A percentile compares a stretch with the other conserved stretches of the same genome.
These are phyloP conservation scores for Wickerhamiella kurtzmanii DNA, from an alignment of 805 yeast genomes.

Conservation along the genomic window DNA sequence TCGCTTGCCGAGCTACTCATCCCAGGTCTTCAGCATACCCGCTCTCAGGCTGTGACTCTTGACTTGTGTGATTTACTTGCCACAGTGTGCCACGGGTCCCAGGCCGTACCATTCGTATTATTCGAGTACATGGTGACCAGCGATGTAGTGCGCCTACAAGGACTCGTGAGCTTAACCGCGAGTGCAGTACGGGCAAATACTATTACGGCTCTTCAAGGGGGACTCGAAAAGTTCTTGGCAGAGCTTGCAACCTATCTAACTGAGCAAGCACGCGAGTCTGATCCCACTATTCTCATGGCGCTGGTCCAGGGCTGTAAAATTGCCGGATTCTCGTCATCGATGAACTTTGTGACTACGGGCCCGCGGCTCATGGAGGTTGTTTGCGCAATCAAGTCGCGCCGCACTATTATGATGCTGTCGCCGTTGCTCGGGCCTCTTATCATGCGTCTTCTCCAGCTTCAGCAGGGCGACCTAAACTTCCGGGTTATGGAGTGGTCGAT, in stretches of 20 bases:
- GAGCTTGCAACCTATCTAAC: conserved; percentile 1
- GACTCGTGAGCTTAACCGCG: neutral
- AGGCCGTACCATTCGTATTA: conserved; percentile 1
- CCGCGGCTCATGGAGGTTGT: conserved; percentile 5
- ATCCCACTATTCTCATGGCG: conserved; percentile 1
- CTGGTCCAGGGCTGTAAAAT: conserved; percentile 4
- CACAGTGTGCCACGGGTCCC: neutral
- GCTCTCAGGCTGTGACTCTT: conserved; percentile 2
- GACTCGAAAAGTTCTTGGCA: conserved; percentile 1
- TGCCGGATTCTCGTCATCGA: conserved; percentile 3
- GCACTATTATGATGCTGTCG: neutral
- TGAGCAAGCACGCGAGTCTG: neutral
- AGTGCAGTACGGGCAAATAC: neutral
- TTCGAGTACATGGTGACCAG: conserved; percentile 2
- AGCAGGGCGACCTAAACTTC: conserved; percentile 3
- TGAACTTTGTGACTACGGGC: conserved; percentile 5
- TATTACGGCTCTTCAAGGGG: neutral
- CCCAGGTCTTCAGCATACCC: conserved; percentile 3
- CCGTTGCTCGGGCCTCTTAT: conserved; percentile 3
- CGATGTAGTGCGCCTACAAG: conserved; percentile 3
- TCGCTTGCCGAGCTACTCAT: neutral
- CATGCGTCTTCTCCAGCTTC: conserved; percentile 3
- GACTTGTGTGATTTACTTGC: conserved; percentile 1
- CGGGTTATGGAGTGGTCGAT: conserved; percentile 4
- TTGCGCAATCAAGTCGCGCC: neutral